These are phyloP conservation scores for Linnemannia elongata DNA, from an alignment of 192 early-diverging fungal genomes.

Conservation along the genomic window DNA sequence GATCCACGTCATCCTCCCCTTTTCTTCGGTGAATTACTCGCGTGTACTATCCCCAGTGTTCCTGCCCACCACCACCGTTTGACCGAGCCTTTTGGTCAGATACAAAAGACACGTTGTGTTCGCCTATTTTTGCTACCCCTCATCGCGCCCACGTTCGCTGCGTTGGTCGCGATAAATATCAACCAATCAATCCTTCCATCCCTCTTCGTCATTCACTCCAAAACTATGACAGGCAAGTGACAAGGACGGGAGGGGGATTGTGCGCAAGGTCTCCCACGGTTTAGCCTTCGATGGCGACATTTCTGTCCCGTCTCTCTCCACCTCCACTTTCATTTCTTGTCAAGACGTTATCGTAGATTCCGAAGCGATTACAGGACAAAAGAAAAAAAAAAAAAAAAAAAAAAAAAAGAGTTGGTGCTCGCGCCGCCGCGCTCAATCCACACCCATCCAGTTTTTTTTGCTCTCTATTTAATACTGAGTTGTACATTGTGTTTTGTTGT, in stretches of 20 bases:
- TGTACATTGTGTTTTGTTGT: background rate
- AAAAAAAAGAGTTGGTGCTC: background rate
- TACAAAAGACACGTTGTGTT: background rate
- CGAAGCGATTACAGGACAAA: background rate
- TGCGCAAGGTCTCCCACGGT: constrained; percentile 9
- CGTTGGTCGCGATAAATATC: background rate
- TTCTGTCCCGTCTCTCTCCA: background rate
- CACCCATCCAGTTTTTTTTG: background rate
- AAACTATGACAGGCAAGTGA: background rate
- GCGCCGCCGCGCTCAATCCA: constrained; percentile 1
- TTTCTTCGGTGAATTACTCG: background rate
- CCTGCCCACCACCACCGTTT: background rate
- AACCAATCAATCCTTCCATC: background rate
- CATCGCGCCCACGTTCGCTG: background rate
- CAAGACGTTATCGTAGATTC: background rate
- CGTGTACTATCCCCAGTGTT: background rate
- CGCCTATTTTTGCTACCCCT: background rate
- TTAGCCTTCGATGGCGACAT: background rate
- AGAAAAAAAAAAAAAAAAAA: background rate
- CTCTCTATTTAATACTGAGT: background rate
- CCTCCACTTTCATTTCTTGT: background rate
- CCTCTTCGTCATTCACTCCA: background rate
- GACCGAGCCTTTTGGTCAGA: background rate
- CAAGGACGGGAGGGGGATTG: background rate
- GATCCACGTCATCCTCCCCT: background rate